Evolutionary conservation across 2,329 filamentous ascomycete genomes (phyloP), one percentile per base, ranked within the genome.

Genomic region (Pestalotiopsis sp.): DNA sequence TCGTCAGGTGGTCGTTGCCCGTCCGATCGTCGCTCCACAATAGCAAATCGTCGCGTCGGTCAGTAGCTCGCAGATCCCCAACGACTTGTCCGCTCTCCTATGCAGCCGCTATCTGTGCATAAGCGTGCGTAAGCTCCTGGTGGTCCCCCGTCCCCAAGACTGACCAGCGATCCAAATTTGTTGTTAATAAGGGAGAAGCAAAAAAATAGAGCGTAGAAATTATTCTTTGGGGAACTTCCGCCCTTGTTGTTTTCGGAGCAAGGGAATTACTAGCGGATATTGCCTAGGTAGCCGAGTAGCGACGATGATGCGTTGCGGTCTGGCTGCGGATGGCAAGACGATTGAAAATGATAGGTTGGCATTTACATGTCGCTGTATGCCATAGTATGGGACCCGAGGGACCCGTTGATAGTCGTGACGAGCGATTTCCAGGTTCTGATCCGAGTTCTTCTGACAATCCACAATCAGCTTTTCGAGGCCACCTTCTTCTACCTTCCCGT

Each of bases 31-130:
- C 67, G 59, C 71, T 70, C 70, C 72, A 66, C 66, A 31, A 9
- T 31, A 17, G 31, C 59, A 36, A 62, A 17, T 49, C 39, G 39
- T 45, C 39, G 25, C 25, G 27, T 27, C 31, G 31, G 31, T 70
- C 73, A 73, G 60, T 23, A 38, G 76, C 76, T 76, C 80, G 80
- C 80, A 81, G 75, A 80, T 82, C 80, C 80, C 80, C 80, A 82
- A 82, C 80, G 81, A 76, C 74, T 81, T 81, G 79, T 81, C 80
- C 80, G 80, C 75, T 68, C 36, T 64, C 68, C 70, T 36, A 41
- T n/a, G 23, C 39, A 52, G 14, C 14, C 41, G 31, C 45, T 39
- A 56, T 39, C 38, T 58, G 13, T 64, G 49, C 63, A 66, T 38
- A 58, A 57, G 36, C 63, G 63, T 66, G 63, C 56, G 58, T 60